Evolutionary conservation across 2,329 filamentous ascomycete genomes (phyloP).

Genomic region (Rutstroemia sp.): DNA sequence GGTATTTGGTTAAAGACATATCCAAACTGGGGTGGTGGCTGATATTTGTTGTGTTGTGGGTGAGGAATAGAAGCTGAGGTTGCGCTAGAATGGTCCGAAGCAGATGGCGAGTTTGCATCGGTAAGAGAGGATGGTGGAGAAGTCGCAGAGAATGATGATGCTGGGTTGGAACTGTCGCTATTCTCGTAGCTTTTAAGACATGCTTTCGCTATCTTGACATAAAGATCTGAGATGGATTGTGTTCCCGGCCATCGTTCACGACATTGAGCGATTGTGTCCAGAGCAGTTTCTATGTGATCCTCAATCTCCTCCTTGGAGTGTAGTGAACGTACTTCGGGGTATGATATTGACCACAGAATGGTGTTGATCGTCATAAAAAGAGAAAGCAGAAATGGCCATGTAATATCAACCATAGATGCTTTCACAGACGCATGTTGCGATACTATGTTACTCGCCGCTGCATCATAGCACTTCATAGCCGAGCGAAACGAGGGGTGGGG

Average conservation of each 20-base stretch:
- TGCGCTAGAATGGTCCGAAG: constrained; percentile 34
- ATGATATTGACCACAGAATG: constrained; percentile 85
- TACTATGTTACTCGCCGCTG: constrained; percentile 72
- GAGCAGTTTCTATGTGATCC: constrained; percentile 61
- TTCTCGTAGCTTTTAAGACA: constrained; percentile 82
- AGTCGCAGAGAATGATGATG: constrained; percentile 41
- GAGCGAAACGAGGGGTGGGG: constrained; percentile 75
- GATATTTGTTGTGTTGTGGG: constrained; percentile 32
- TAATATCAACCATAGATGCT: constrained; percentile 70
- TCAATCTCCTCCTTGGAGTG: constrained; percentile 72
- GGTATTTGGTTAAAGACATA: constrained; percentile 50
- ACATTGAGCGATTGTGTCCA: constrained; percentile 73
- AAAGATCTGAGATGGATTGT: constrained; percentile 74
- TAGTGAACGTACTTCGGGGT: constrained; percentile 68
- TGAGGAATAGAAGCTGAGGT: constrained; percentile 30
- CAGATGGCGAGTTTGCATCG: constrained; percentile 40
- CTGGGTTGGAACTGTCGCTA: constrained; percentile 37
- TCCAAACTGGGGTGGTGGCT: constrained; percentile 46
- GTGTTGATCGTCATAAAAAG: constrained; percentile 91
- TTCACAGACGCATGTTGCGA: constrained; percentile 76
- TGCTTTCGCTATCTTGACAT: constrained; percentile 75
- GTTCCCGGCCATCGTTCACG: constrained; percentile 90
- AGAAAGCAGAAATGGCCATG: constrained; percentile 86
- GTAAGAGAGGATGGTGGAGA: constrained; percentile 33
- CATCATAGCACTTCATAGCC: constrained; percentile 75